A percentile compares a stretch with the other conserved stretches of the same genome.
Evolutionary conservation across 225 moss, liverwort and hornwort genomes (phyloP).

Genomic region (Physcomitrellopsis africana): DNA sequence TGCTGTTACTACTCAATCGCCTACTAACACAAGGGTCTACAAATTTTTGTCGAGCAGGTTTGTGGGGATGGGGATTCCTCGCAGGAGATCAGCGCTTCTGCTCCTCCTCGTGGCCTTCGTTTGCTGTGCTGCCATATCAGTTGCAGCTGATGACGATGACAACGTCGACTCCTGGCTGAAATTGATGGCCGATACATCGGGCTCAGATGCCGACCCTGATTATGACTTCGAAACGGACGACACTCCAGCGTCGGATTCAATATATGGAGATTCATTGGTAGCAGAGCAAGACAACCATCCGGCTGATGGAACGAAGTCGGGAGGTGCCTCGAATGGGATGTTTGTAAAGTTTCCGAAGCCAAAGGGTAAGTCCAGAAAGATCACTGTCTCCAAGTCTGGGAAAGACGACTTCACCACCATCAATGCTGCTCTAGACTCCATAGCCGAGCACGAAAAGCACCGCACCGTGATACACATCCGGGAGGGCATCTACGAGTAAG

Average conservation of each 20-base stretch:
- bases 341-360: slow-evolving; percentile 49
- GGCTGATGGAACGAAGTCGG: slow-evolving; percentile 3
- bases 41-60: slow-evolving; percentile 15
- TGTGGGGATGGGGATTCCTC: slow-evolving; percentile 24
- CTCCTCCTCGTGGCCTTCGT: slow-evolving; percentile 21
- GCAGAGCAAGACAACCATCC: not conserved
- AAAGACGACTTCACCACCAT: slow-evolving; percentile 55
- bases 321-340: slow-evolving; percentile 19
- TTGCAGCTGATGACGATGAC: slow-evolving; percentile 28
- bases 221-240: not conserved
- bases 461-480: slow-evolving; percentile 52
- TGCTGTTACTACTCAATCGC: not conserved
- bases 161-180: slow-evolving; percentile 41
- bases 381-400: slow-evolving; percentile 65
- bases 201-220: slow-evolving; percentile 27
- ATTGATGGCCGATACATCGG: slow-evolving; percentile 42
- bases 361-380: slow-evolving; percentile 40
- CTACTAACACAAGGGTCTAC: not conserved
- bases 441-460: slow-evolving; percentile 42
- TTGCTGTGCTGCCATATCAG: not conserved
- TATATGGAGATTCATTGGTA: not conserved
- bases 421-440: slow-evolving; percentile 57
- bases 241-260: not conserved
- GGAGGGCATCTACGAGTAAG: slow-evolving; percentile 57
- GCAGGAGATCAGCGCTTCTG: slow-evolving; percentile 8